Evolutionary conservation across 1,284 basidiomycete species (phyloP).

Genomic region (Lignosus rhinocerotis): DNA sequence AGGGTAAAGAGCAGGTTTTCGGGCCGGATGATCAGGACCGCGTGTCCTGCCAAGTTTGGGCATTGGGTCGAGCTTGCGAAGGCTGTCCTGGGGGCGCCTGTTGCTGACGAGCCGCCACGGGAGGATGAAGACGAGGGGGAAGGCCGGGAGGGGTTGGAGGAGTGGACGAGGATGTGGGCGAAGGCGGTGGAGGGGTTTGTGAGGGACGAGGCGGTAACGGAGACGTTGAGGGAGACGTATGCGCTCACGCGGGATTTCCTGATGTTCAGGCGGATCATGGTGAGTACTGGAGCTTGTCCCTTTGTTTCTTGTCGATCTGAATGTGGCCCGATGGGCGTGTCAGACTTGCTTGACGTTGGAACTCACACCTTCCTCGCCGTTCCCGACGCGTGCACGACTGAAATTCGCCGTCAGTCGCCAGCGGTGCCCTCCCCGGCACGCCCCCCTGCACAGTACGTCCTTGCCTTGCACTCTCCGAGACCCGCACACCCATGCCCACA

Average conservation of each 20-base stretch:
- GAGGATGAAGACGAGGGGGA: slow-evolving; percentile 49
- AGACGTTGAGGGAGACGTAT: slow-evolving; percentile 58
- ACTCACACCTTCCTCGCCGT: slow-evolving; percentile 53
- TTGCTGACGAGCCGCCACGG: slow-evolving; percentile 29
- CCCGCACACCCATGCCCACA: background rate
- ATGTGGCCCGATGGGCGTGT: background rate
- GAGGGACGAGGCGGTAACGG: slow-evolving; percentile 43
- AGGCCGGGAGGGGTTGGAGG: slow-evolving; percentile 52
- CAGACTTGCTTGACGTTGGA: slow-evolving; percentile 54
- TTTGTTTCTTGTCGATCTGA: background rate
- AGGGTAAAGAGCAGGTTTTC: slow-evolving; percentile 95
- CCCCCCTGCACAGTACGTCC: slow-evolving; percentile 52
- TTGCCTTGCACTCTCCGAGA: background rate
- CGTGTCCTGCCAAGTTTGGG: slow-evolving; percentile 52
- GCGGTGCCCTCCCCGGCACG: slow-evolving; percentile 50
- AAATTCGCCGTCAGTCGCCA: slow-evolving; percentile 47
- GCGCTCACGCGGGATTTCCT: slow-evolving; percentile 70
- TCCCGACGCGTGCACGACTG: slow-evolving; percentile 46
- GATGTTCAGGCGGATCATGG: slow-evolving; percentile 65
- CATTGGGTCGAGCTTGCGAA: slow-evolving; percentile 55
- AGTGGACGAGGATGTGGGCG: slow-evolving; percentile 63
- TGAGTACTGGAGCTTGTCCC: slow-evolving; percentile 40
- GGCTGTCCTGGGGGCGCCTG: slow-evolving; percentile 41
- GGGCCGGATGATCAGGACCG: slow-evolving; percentile 80
- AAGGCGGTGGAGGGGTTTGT: slow-evolving; percentile 58